These are phyloP conservation scores for Aureobasidium sp. DNA, from an alignment of 2,329 filamentous ascomycete species.

Conservation along the genomic window DNA sequence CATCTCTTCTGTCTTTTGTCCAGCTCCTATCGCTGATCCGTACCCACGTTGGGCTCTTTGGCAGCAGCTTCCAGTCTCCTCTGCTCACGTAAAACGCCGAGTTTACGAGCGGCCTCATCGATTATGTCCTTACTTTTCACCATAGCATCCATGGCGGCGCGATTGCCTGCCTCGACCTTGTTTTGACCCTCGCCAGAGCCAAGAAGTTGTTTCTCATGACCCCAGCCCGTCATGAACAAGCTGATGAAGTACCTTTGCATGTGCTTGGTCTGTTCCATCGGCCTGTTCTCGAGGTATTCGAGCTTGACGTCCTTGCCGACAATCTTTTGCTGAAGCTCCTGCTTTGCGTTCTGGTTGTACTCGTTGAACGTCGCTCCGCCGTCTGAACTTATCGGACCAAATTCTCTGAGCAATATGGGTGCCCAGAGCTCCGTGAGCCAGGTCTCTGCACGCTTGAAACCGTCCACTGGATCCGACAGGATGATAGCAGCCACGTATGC, in stretches of 20 bases:
- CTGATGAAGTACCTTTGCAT: conserved; percentile 48
- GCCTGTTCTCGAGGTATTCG: conserved; percentile 13
- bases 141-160: conserved; percentile 56
- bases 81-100: background rate
- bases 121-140: conserved; percentile 31
- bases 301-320: conserved; percentile 3
- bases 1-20: background rate
- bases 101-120: conserved; percentile 15
- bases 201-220: conserved; percentile 52
- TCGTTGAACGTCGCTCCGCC: background rate
- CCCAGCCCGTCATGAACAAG: conserved; percentile 59
- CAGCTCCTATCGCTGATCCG: background rate
- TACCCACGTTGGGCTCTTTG: background rate
- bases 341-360: conserved; percentile 12
- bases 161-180: conserved; percentile 61
- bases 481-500: conserved; percentile 78
- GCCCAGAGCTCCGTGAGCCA: conserved; percentile 76
- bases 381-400: background rate
- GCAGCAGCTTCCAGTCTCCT: background rate
- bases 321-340: conserved; percentile 13
- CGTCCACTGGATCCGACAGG: conserved; percentile 54
- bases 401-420: conserved; percentile 42
- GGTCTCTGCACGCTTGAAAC: conserved; percentile 50
- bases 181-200: conserved; percentile 55
- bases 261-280: conserved; percentile 36